Evolutionary conservation across 805 yeast species (phyloP).

Genomic region (Pichia exigua): DNA sequence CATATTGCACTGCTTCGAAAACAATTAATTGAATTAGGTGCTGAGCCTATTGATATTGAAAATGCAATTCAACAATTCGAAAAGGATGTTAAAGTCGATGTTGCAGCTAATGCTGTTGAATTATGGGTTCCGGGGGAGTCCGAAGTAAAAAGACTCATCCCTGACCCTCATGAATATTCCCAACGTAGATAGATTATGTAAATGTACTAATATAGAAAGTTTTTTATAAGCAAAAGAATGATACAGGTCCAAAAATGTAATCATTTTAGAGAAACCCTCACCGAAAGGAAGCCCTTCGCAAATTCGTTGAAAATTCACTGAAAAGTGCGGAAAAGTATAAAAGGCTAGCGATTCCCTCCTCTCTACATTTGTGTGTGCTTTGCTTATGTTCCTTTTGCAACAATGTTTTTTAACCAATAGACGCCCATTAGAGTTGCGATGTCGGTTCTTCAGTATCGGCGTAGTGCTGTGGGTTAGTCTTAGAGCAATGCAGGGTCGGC

Average conservation of each 20-base stretch:
- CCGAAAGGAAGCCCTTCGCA: not conserved
- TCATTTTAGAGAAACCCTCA: not conserved
- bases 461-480: constrained; percentile 92
- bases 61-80: constrained; percentile 50
- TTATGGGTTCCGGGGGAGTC: constrained; percentile 55
- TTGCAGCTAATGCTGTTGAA: constrained; percentile 47
- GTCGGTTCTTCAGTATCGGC: constrained; percentile 42
- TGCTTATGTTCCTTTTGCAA: constrained; percentile 14
- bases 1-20: constrained; percentile 60
- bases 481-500: constrained; percentile 41
- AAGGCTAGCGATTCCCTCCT: constrained; percentile 1
- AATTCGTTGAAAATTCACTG: not conserved
- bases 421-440: constrained; percentile 83
- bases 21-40: constrained; percentile 49
- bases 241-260: not conserved
- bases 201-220: not conserved
- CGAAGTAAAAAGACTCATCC: constrained; percentile 41
- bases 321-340: constrained; percentile 5
- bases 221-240: not conserved
- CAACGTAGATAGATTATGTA: constrained; percentile 22
- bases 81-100: constrained; percentile 47
- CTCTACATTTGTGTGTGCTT: not conserved
- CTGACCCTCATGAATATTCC: constrained; percentile 56
- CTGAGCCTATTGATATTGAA: constrained; percentile 50
- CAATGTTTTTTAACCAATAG: constrained; percentile 37